Base-by-base conservation (phyloP, 331 rosid species). In the Spiraea crenata region DNA sequence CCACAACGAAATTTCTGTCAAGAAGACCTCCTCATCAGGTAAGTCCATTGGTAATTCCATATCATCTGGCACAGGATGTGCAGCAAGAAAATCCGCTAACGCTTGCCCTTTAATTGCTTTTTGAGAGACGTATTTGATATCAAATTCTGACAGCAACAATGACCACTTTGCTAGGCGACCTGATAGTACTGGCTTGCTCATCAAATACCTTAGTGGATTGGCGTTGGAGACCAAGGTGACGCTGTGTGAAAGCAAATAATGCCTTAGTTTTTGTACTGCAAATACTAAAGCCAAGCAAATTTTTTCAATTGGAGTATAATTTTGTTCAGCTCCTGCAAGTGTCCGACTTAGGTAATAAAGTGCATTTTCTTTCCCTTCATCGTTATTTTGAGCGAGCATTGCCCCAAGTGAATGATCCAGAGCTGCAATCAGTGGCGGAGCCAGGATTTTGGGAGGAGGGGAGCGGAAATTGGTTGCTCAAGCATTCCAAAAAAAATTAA, bases 101-200 rank as follows among this genome's bases (percentile, higher is more conserved):
- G 69, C 19, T 19, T 63, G 55, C 2, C 60, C n/a, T 37, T 31
- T 67, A 8, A 50, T 15, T 16, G 37, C 60, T 10, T 67, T 67
- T 4, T 50, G 59, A 1, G 71, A 4, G 4, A 67, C 44, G 4
- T 6, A 67, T 1, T 49, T 50, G 11, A 50, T 50, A 1, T 67
- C 71, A n/a, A 67, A 67, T 8, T 67, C 47, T 6, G 47, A 35
- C 1, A 50, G 10, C 0, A 16, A 0, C 0, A 49, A 0, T 0
- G 71, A 66, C 71, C 59, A 66, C 14, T 66, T 66, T 1, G 59
- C 59, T 0, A 66, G 15, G 4, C 25, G 9, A 1, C 71, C 59
- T 2, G 9, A 34, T 4, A 4, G 25, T 0, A 65, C 44, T 0
- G 31, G 9, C 3, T 31, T 66, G 1, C 57, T 47, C 57, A 66